Percentiles rank a stretch among this genome's conserved stretches.
Conservation (phyloP, 805 yeast species). For the Metschnikowia similis region DNA sequence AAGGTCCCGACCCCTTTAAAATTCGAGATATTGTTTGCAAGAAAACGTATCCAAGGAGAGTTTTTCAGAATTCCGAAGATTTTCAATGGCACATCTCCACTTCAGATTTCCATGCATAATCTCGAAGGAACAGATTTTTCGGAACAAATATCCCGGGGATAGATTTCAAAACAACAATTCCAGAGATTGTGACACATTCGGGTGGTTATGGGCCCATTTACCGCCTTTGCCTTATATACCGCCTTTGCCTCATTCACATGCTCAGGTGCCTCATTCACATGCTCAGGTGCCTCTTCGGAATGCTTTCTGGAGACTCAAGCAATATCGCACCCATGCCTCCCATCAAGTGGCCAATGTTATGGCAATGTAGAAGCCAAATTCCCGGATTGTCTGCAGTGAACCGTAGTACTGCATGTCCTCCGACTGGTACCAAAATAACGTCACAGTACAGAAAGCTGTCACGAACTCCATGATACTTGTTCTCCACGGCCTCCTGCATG, state of each 20-base stretch:
- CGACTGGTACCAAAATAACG: slow-evolving; percentile 24
- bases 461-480: slow-evolving; percentile 8
- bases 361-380: slow-evolving; percentile 32
- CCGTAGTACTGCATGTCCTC: slow-evolving; percentile 31
- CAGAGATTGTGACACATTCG: too few species aligned
- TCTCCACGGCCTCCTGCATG: slow-evolving; percentile 22
- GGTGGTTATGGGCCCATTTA: too few species aligned
- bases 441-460: slow-evolving; percentile 24
- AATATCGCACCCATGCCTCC: slow-evolving; percentile 29
- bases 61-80: too few species aligned
- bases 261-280: neutral
- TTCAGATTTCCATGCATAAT: too few species aligned
- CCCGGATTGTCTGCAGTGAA: slow-evolving; percentile 32
- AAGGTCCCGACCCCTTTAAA: too few species aligned
- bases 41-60: too few species aligned
- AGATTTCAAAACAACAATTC: too few species aligned
- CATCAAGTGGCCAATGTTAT: slow-evolving; percentile 29
- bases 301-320: slow-evolving; percentile 13
- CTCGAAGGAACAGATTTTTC: too few species aligned
- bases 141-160: too few species aligned
- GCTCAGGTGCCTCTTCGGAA: neutral
- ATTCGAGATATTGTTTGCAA: too few species aligned
- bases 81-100: too few species aligned
- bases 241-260: neutral
- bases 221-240: too few species aligned